Base-by-base conservation (phyloP, 2,329 filamentous ascomycete species). In the Penicillium sp. region DNA sequence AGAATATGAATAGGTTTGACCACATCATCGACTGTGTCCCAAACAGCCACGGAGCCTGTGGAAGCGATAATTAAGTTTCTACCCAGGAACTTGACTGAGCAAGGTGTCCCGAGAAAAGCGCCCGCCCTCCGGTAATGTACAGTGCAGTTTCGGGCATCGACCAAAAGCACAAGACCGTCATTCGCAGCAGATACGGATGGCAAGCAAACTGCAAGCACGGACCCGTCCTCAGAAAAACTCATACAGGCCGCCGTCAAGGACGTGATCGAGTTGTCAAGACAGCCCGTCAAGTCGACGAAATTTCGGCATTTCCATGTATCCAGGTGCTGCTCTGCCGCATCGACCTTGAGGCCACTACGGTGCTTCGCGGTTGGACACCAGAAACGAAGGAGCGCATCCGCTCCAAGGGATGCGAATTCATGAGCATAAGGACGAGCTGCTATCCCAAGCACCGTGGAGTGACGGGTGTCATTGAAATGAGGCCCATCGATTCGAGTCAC, bases 321-420 rank as follows among this genome's bases (percentile, higher is more conserved):
- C 10, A 87, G 64, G 71, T 73, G 37, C 77, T 80, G 48, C 41
- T 61, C 41, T 29, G 51, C 14, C 39, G 45, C 19, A 25, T 51
- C 42, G 25, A 82, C 73, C 7, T 79, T 72, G 26, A 86, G 69
- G 3, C 86, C 87, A 53, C 86, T 80, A 33, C 81, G 79, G 47
- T 81, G 77, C 31, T 85, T 78, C 4, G 78, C 74, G 62, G 80
- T 85, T 8, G 86, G 81, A n/a, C 78, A 78, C 93, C 93, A 98
- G 33, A 93, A 72, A 26, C 87, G 81, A 25, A 94, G 78, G 15
- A 79, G 70, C 8, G 82, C 83, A 60, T 98, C 91, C 39, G 83
- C 80, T 23, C 91, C 93, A 26, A 95, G 75, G 1, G 90, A 94
- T 7, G 87, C 86, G 62, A 97, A 96, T 32, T 84, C 81, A 33